These are phyloP conservation scores for Neofusicoccum umdonicola DNA, from an alignment of 2,329 filamentous ascomycete species.

Conservation along the genomic window DNA sequence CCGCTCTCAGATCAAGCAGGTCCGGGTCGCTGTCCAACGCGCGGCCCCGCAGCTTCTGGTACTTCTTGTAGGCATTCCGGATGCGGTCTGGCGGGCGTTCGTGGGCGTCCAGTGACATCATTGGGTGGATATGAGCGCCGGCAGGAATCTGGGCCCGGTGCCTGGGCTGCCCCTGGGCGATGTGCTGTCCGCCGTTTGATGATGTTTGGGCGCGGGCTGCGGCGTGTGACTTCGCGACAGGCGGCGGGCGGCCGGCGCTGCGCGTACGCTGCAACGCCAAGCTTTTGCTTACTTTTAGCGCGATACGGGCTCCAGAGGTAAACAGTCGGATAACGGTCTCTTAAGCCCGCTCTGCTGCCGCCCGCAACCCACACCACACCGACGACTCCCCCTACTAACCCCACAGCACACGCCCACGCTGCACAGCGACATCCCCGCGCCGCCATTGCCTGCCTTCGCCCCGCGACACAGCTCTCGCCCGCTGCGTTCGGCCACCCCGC, in stretches of 20 bases:
- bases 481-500: background rate
- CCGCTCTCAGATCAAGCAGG: constrained; percentile 42
- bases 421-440: background rate
- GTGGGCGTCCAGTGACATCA: constrained; percentile 64
- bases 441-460: background rate
- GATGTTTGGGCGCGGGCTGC: background rate
- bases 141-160: background rate
- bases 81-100: constrained; percentile 72
- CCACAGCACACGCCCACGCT: background rate
- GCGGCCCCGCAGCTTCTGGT: constrained; percentile 56
- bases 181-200: background rate
- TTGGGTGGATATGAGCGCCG: background rate
- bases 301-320: constrained; percentile 1
- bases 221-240: constrained; percentile 12
- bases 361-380: background rate
- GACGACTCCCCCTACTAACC: constrained; percentile 14
- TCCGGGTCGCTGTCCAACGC: constrained; percentile 50
- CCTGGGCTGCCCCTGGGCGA: background rate
- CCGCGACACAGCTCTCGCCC: background rate
- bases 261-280: constrained; percentile 5
- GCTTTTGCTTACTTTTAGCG: constrained; percentile 17
- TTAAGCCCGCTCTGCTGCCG: constrained; percentile 15
- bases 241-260: background rate
- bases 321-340: constrained; percentile 16
- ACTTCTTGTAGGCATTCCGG: constrained; percentile 71